Evolutionary conservation across 345 rosid species (phyloP).

Genomic region (Cardiospermum halicacabum): DNA sequence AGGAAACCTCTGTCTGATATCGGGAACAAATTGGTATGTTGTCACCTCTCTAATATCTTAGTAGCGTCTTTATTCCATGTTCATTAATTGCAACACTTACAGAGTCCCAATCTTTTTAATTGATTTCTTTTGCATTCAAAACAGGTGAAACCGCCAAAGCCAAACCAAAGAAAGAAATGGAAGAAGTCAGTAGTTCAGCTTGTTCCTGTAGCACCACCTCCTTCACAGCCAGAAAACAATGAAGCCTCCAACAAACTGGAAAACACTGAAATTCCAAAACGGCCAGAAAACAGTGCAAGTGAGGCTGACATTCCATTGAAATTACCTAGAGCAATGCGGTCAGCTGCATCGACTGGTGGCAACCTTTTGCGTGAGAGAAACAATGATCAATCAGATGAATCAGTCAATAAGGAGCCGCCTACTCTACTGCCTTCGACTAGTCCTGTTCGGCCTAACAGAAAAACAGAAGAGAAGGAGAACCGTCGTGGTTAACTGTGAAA

Average conservation of each 20-base stretch:
- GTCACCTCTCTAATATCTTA: not conserved
- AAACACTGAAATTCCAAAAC: conserved; percentile 20
- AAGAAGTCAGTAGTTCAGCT: conserved; percentile 63
- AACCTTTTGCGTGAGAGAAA: conserved; percentile 77
- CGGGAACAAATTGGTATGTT: conserved; percentile 69
- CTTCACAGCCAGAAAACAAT: conserved; percentile 35
- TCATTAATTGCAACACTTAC: no score
- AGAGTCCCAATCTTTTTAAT: not conserved
- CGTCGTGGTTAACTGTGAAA: conserved; percentile 23
- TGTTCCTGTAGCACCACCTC: conserved; percentile 53
- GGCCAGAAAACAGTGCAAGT: conserved; percentile 27
- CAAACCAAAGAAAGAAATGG: conserved; percentile 78
- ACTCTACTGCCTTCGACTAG: conserved; percentile 31
- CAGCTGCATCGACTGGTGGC: conserved; percentile 51
- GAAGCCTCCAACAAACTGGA: conserved; percentile 24
- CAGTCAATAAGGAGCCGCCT: conserved; percentile 34
- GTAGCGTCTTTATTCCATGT: not conserved
- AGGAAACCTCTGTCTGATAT: conserved; percentile 84
- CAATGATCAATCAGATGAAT: conserved; percentile 42
- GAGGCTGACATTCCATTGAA: conserved; percentile 45
- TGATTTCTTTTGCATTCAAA: not conserved
- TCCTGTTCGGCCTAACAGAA: conserved; percentile 41
- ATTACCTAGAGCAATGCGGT: conserved; percentile 76
- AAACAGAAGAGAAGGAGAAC: conserved; percentile 80
- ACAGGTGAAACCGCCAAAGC: conserved; percentile 72